These are phyloP conservation scores for Colletotrichum higginsianum DNA, from an alignment of 2,329 filamentous ascomycete species.

Conservation along the genomic window DNA sequence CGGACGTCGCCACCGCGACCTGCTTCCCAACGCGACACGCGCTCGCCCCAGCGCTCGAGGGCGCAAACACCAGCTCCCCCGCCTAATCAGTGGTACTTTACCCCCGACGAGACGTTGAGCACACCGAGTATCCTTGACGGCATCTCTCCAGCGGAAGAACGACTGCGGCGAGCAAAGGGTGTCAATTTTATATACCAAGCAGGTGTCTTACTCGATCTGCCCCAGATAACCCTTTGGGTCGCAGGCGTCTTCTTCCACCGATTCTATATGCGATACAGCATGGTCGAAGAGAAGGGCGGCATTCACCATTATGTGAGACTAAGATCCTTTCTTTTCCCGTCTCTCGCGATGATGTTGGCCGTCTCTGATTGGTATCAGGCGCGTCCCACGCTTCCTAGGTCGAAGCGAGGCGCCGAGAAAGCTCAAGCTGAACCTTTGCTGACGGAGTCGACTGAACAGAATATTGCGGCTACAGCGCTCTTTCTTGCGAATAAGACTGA, in stretches of 20 bases:
- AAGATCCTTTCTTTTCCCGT: not conserved
- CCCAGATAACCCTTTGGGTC: conserved; percentile 92
- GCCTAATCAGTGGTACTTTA: conserved; percentile 88
- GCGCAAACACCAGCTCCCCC: conserved; percentile 50
- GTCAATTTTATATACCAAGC: conserved; percentile 98
- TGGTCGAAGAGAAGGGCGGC: conserved; percentile 81
- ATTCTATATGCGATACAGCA: conserved; percentile 92
- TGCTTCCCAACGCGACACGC: conserved; percentile 58
- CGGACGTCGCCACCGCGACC: conserved; percentile 69
- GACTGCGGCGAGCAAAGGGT: conserved; percentile 87
- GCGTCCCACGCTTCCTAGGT: conserved; percentile 28
- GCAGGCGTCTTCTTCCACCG: conserved; percentile 96
- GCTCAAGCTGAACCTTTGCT: conserved; percentile 31
- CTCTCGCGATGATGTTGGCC: not conserved
- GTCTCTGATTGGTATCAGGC: conserved; percentile 39
- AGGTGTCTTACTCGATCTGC: conserved; percentile 91
- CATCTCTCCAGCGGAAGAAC: conserved; percentile 82
- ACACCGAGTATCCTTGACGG: conserved; percentile 90
- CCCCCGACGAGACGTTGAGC: conserved; percentile 83
- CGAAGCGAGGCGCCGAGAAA: conserved; percentile 36
- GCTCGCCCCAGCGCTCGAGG: conserved; percentile 55
- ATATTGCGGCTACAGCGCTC: conserved; percentile 89
- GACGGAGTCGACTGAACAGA: conserved; percentile 59
- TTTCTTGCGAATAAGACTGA: conserved; percentile 98
- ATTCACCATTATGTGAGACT: conserved; percentile 90